A percentile compares a stretch with the other conserved stretches of the same genome.
These are phyloP conservation scores for Euclidium syriacum DNA, from an alignment of 345 rosid genomes.

Conservation along the genomic window DNA sequence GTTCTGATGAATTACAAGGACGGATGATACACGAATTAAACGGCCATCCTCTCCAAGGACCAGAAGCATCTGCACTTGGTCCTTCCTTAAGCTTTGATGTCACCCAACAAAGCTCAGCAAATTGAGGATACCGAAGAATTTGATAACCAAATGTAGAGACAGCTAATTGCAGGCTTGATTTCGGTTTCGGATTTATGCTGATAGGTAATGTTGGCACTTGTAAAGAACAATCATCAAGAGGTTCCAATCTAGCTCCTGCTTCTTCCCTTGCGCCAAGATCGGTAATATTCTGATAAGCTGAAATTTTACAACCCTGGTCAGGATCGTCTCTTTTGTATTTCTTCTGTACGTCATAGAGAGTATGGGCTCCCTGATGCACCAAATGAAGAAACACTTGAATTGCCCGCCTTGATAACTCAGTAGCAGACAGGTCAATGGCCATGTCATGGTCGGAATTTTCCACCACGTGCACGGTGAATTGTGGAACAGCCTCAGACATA, in stretches of 20 bases:
- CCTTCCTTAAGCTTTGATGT: slow-evolving; percentile 93
- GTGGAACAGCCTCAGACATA: slow-evolving; percentile 47
- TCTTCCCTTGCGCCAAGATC: slow-evolving; percentile 26
- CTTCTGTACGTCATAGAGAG: slow-evolving; percentile 25
- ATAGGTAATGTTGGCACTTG: slow-evolving; percentile 37
- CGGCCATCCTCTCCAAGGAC: slow-evolving; percentile 96
- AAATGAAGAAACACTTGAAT: slow-evolving; percentile 61
- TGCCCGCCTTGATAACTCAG: slow-evolving; percentile 58
- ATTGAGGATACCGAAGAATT: slow-evolving; percentile 82
- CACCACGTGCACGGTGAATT: slow-evolving; percentile 54
- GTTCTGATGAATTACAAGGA: slow-evolving; percentile 48
- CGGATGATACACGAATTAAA: slow-evolving; percentile 87
- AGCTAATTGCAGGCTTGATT: slow-evolving; percentile 65
- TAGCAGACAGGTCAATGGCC: slow-evolving; percentile 57
- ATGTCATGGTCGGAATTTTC: slow-evolving; percentile 46
- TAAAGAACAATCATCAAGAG: slow-evolving; percentile 32
- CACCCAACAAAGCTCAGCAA: slow-evolving; percentile 98
- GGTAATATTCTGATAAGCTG: slow-evolving; percentile 10
- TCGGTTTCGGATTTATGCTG: slow-evolving; percentile 56
- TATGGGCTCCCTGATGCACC: slow-evolving; percentile 57
- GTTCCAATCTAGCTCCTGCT: slow-evolving; percentile 26
- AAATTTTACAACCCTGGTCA: slow-evolving; percentile 22
- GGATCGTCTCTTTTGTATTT: slow-evolving; percentile 27
- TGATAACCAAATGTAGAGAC: slow-evolving; percentile 81
- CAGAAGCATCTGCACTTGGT: slow-evolving; percentile 68